Evolutionary conservation across 306 rosid species (phyloP).

Genomic region (cucumber (Cucumis sativus)): DNA sequence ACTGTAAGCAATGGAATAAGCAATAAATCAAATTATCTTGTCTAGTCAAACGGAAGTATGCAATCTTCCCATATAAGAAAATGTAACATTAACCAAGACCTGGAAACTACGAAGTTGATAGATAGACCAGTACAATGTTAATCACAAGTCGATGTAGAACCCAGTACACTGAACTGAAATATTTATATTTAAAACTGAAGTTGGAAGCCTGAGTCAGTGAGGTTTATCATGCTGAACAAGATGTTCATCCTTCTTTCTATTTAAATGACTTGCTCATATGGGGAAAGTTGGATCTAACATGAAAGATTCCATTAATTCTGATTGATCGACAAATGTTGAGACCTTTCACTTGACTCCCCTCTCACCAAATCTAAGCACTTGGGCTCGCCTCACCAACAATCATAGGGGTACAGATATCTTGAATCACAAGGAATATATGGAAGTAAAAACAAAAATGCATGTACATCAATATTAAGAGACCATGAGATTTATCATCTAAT

Average conservation of each 20-base stretch:
- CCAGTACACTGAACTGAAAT: not conserved
- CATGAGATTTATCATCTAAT: not conserved
- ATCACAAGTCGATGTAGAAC: not conserved
- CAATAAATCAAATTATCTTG: not conserved
- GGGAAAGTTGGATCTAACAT: not conserved
- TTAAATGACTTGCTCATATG: not conserved
- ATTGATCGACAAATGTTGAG: not conserved
- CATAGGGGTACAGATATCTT: not conserved
- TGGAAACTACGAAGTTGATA: not conserved
- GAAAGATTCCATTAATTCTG: not conserved
- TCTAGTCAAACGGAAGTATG: not conserved
- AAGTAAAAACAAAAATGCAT: not conserved
- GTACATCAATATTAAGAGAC: not conserved
- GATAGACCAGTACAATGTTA: not conserved
- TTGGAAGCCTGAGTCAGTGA: not conserved
- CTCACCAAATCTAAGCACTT: not conserved
- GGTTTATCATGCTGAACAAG: not conserved
- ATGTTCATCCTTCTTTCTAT: not conserved
- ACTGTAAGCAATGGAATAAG: slow-evolving; percentile 35
- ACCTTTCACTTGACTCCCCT: not conserved
- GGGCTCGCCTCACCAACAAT: not conserved
- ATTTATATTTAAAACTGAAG: not conserved
- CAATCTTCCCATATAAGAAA: not conserved
- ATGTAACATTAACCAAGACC: not conserved
- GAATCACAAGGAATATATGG: not conserved